These are phyloP conservation scores for Hypholoma fasciculare DNA, from an alignment of 768 basidiomycete species.

Conservation along the genomic window DNA sequence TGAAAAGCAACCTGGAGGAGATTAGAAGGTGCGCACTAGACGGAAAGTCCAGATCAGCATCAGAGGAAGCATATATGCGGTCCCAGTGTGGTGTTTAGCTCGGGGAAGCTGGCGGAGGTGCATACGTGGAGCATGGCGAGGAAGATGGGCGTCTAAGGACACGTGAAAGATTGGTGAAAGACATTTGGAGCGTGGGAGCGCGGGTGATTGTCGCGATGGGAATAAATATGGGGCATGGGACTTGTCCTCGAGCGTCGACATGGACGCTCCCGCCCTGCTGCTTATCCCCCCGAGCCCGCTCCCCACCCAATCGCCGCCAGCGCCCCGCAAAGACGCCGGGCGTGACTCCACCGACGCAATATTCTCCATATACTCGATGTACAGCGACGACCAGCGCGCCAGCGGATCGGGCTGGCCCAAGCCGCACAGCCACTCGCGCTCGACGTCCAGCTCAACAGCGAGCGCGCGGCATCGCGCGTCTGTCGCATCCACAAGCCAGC, in stretches of 20 bases:
- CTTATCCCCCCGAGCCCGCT: constrained; percentile 35
- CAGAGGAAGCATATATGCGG: too few species aligned
- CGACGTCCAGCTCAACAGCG: constrained; percentile 19
- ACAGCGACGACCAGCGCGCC: constrained; percentile 53
- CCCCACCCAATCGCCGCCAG: constrained; percentile 28
- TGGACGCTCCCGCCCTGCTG: constrained; percentile 42
- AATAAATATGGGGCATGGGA: constrained; percentile 13
- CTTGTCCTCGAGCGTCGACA: constrained; percentile 7
- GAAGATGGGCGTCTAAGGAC: background rate
- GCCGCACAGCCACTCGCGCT: constrained; percentile 28
- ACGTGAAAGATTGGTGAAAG: background rate
- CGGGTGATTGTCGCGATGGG: constrained; percentile 13
- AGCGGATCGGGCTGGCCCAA: constrained; percentile 43
- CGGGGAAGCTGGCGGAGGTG: too few species aligned
- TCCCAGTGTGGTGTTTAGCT: too few species aligned
- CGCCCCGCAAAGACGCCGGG: constrained; percentile 14
- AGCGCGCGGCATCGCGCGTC: constrained; percentile 28
- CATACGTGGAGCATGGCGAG: too few species aligned
- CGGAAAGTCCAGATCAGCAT: too few species aligned
- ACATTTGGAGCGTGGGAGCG: background rate
- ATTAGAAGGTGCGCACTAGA: too few species aligned
- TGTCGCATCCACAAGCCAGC: constrained; percentile 13
- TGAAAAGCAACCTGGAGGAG: too few species aligned
- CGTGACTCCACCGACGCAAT: constrained; percentile 68
- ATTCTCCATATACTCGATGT: constrained; percentile 87